Conservation (phyloP, 139 green algal species). For the Chlorella sp. region DNA sequence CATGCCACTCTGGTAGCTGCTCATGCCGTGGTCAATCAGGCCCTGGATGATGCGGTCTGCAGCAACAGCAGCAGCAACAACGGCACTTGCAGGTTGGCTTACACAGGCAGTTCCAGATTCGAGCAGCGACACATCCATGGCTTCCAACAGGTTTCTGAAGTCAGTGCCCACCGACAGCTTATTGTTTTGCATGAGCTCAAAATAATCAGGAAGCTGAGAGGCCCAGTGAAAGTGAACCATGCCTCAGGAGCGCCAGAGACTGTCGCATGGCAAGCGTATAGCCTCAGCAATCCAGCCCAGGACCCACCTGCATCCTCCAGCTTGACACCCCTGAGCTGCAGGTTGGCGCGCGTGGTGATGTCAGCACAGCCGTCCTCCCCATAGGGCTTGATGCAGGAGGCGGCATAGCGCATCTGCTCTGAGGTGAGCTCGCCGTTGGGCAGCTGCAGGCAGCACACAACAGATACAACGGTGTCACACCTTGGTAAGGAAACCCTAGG, state of each 20-base stretch:
- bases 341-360: slow-evolving; percentile 97
- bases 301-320: slow-evolving; percentile 54
- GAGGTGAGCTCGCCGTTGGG: slow-evolving; percentile 83
- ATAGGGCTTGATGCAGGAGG: slow-evolving; percentile 62
- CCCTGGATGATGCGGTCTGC: too few species aligned
- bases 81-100: too few species aligned
- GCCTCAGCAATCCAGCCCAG: slow-evolving; percentile 43
- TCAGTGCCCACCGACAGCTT: slow-evolving; percentile 18
- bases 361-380: slow-evolving; percentile 86
- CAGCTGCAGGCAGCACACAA: slow-evolving; percentile 62
- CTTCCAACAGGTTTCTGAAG: too few species aligned
- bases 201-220: slow-evolving; percentile 46
- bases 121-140: too few species aligned
- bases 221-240: too few species aligned
- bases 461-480: too few species aligned
- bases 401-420: slow-evolving; percentile 69
- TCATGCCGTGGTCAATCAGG: slow-evolving; percentile 60
- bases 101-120: too few species aligned
- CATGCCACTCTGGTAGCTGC: slow-evolving; percentile 85
- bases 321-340: slow-evolving; percentile 89
- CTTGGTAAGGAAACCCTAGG: too few species aligned
- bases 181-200: slow-evolving; percentile 86
- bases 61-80: too few species aligned
- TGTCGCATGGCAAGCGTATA: slow-evolving; percentile 75
- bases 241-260: slow-evolving; percentile 95